Base-by-base conservation (phyloP, 331 rosid genomes). In the Telfairia occidentalis region DNA sequence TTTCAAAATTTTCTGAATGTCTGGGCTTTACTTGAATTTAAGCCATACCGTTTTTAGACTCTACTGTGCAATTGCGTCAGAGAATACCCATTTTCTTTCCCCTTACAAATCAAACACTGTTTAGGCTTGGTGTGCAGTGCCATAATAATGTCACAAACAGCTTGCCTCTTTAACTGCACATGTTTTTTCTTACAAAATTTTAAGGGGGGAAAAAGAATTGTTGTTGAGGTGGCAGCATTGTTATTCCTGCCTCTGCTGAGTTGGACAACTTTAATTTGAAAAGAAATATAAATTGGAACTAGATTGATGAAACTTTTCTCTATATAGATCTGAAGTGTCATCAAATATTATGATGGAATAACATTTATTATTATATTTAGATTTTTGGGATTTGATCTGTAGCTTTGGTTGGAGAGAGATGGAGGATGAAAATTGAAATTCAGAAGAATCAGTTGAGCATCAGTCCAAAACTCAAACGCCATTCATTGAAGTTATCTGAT, bases 1-100 rank as follows among this genome's bases (percentile, higher is more conserved):
- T 35, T 9, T 9, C 7, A 16, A 59, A 59, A 1, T 11, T 38
- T 66, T 66, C 32, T 38, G 73, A 23, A 24, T 67, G 73, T 67
- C 54, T 43, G 74, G 54, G 74, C 53, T 43, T 67, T 67, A 67
- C 54, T 42, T 67, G 74, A 65, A 65, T 65, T 37, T 65, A 21
- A 65, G 30, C 52, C 50, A 65, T 65, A 65, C 72, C 72, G 72
- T 65, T 65, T 37, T 21, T 65, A 10, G 72, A 4, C 32, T 37
- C 50, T 11, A 38, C 50, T 38, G 72, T 65, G 32, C 32, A 65
- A 21, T 21, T 23, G 55, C 74, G 74, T 67, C 74, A 67, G 74
- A 42, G 52, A 66, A 66, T 66, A 38, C 73, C 50, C 48, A 21
- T 63, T 60, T 66, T 3, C 26, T 4, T 23, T 42, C 46, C 23